Evolutionary conservation across 345 rosid genomes (phyloP).

Genomic region (Physaria fendleri): DNA sequence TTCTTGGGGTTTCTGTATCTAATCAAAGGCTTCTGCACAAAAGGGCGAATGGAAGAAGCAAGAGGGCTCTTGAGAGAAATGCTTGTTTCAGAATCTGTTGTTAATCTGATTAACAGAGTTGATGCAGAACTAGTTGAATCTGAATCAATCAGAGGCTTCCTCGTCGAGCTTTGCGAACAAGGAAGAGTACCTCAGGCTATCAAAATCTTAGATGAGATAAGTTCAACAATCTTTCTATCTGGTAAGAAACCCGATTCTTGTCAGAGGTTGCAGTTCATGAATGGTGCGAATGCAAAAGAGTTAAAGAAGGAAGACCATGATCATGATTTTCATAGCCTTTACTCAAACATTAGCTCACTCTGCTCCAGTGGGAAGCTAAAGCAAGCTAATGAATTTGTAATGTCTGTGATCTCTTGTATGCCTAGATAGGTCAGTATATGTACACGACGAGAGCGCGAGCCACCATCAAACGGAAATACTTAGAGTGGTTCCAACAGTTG

Average conservation of each 20-base stretch:
- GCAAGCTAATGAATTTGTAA: constrained; percentile 50
- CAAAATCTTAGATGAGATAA: constrained; percentile 31
- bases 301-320: constrained; percentile 17
- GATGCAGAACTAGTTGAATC: constrained; percentile 69
- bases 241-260: constrained; percentile 15
- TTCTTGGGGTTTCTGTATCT: constrained; percentile 65
- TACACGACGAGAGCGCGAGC: constrained; percentile 10
- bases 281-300: constrained; percentile 16
- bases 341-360: constrained; percentile 51
- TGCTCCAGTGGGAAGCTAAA: constrained; percentile 60
- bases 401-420: constrained; percentile 40
- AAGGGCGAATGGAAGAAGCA: constrained; percentile 95
- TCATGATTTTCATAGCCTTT: constrained; percentile 43
- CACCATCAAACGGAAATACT: neutral
- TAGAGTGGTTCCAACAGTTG: neutral
- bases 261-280: constrained; percentile 11
- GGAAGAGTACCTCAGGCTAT: constrained; percentile 44
- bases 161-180: constrained; percentile 53
- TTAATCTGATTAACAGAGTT: constrained; percentile 48
- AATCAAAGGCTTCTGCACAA: constrained; percentile 63
- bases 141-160: constrained; percentile 62
- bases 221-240: constrained; percentile 29
- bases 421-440: constrained; percentile 13
- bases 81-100: constrained; percentile 56
- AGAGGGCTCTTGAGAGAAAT: constrained; percentile 72